phyloP scores from a whole-genome alignment of 805 yeast species.

The Nakazawaea sp. region DNA sequence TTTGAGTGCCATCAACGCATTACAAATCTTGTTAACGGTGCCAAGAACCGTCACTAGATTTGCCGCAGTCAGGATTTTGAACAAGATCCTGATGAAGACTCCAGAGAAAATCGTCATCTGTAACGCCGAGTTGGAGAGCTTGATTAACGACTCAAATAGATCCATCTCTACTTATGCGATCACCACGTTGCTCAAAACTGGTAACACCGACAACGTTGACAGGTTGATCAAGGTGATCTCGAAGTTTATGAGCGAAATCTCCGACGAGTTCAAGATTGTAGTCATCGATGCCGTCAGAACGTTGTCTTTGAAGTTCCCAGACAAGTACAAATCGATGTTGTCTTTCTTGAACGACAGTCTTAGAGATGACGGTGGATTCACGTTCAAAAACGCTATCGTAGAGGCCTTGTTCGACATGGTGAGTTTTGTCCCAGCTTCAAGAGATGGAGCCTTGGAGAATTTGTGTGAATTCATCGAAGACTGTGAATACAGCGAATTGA shows the following conservation, averaged over 20 bases:
- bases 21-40: conserved; percentile 73
- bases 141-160: conserved; percentile 84
- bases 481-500: conserved; percentile 91
- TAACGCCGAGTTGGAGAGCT: conserved; percentile 77
- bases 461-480: conserved; percentile 97
- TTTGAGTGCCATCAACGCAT: conserved; percentile 61
- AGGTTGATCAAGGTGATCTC: conserved; percentile 82
- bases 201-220: conserved; percentile 85
- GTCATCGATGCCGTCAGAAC: conserved; percentile 94
- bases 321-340: conserved; percentile 78
- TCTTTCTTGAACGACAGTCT: conserved; percentile 75
- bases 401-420: conserved; percentile 92
- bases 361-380: conserved; percentile 86
- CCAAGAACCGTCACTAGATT: conserved; percentile 88
- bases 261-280: conserved; percentile 92
- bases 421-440: conserved; percentile 76
- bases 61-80: conserved; percentile 87
- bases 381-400: conserved; percentile 78
- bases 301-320: conserved; percentile 87
- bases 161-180: conserved; percentile 95
- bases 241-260: conserved; percentile 84
- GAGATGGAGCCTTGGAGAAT: conserved; percentile 77
- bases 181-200: conserved; percentile 91
- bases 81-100: conserved; percentile 72
- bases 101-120: conserved; percentile 77